Percentiles rank a stretch among this genome's conserved stretches.
Evolutionary conservation across 163 green algal species (phyloP).

Genomic region (Trebouxia gelatinosa): DNA sequence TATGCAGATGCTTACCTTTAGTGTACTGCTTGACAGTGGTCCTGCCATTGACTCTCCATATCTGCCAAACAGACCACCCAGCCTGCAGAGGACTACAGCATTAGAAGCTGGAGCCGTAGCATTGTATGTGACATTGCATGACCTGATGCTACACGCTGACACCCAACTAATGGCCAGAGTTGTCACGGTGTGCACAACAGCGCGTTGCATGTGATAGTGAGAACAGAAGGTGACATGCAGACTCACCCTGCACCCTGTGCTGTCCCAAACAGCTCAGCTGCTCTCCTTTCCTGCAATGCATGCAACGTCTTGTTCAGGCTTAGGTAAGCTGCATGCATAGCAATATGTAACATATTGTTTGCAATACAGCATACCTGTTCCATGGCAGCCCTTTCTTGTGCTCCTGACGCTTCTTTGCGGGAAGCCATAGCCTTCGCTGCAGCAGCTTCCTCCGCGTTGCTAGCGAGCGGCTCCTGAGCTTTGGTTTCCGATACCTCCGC

Average conservation of each 20-base stretch:
- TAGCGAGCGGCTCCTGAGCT: not conserved
- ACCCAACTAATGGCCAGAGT: no score
- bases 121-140: no score
- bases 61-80: slow-evolving; percentile 20
- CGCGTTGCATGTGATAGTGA: no score
- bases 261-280: slow-evolving; percentile 21
- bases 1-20: slow-evolving; percentile 1
- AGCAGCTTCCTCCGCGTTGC: not conserved
- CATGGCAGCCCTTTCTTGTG: slow-evolving; percentile 6
- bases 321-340: not conserved
- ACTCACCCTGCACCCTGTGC: slow-evolving; percentile 15
- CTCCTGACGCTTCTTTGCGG: not conserved
- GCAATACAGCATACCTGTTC: no score
- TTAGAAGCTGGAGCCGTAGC: no score
- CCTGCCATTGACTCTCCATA: slow-evolving; percentile 10
- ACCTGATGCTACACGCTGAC: no score
- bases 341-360: not conserved
- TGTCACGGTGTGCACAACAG: no score
- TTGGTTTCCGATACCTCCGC: not conserved
- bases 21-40: not conserved
- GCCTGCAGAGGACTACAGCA: not conserved
- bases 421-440: not conserved
- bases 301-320: no score
- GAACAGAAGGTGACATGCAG: no score
- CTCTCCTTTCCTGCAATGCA: slow-evolving; percentile 23